Evolutionary conservation across 2,329 filamentous ascomycete species (phyloP).

Genomic region (Elsinoe australis): DNA sequence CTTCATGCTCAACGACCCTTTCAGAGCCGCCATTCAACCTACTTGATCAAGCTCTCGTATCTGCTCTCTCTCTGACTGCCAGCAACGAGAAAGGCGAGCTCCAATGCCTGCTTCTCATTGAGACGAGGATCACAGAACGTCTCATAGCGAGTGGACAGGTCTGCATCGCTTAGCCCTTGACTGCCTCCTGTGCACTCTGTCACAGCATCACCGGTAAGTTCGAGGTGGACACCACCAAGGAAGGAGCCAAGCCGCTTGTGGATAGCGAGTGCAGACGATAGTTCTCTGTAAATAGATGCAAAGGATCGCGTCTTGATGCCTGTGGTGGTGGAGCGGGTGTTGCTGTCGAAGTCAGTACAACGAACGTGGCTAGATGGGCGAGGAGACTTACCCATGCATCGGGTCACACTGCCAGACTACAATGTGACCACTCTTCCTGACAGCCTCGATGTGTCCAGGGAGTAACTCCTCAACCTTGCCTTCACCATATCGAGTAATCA

Average conservation of each 20-base stretch:
- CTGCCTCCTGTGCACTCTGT: conserved; percentile 93
- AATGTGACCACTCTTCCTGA: conserved; percentile 65
- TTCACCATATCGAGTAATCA: conserved; percentile 92
- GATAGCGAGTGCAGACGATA: conserved; percentile 73
- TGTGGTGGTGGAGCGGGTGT: conserved; percentile 56
- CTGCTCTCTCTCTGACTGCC: conserved; percentile 40
- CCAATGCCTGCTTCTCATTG: conserved; percentile 96
- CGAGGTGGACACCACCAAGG: conserved; percentile 87
- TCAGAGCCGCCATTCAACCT: too few species aligned
- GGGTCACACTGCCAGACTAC: conserved; percentile 98
- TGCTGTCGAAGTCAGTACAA: conserved; percentile 30
- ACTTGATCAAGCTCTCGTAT: conserved; percentile 5
- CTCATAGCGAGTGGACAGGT: conserved; percentile 83
- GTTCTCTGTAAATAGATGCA: conserved; percentile 78
- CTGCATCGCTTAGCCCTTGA: conserved; percentile 77
- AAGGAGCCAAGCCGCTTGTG: conserved; percentile 78
- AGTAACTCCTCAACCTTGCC: conserved; percentile 66
- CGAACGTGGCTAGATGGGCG: background rate
- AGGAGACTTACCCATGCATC: conserved; percentile 67
- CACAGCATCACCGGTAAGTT: conserved; percentile 90
- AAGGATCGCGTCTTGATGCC: conserved; percentile 93
- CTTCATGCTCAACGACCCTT: too few species aligned
- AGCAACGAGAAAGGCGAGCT: conserved; percentile 87
- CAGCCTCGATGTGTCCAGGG: conserved; percentile 77
- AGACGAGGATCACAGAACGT: conserved; percentile 91